Conservation (phyloP, 2,329 filamentous ascomycete genomes). For the Cryphonectria carpinicola region DNA sequence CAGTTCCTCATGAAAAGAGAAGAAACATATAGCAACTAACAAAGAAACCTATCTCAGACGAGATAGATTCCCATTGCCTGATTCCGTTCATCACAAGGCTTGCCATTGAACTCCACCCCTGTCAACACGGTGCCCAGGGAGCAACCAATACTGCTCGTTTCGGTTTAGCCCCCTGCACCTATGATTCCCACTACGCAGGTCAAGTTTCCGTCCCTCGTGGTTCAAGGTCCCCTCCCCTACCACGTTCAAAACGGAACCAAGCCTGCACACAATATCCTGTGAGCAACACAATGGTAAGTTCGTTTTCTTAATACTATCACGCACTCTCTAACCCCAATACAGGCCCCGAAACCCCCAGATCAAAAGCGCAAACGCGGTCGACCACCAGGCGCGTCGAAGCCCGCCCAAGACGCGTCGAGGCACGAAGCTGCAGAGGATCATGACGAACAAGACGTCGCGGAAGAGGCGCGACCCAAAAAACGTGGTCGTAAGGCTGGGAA, state of each 20-base stretch:
- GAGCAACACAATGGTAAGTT: conserved; percentile 31
- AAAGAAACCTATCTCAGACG: background rate
- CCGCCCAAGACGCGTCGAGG: conserved; percentile 32
- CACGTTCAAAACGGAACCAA: background rate
- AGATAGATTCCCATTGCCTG: background rate
- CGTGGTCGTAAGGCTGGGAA: conserved; percentile 24
- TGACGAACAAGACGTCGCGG: conserved; percentile 20
- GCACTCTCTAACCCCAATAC: background rate
- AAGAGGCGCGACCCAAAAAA: conserved; percentile 29
- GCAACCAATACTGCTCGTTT: conserved; percentile 17
- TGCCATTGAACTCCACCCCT: conserved; percentile 15
- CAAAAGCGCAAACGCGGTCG: conserved; percentile 44
- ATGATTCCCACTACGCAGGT: background rate
- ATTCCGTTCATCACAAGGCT: background rate
- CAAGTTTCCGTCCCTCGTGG: background rate
- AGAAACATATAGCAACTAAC: background rate
- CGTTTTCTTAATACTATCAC: background rate
- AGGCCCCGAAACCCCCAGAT: conserved; percentile 35
- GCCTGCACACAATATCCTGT: background rate
- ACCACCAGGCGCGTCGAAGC: conserved; percentile 33
- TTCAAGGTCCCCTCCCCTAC: background rate
- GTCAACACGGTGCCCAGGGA: conserved; percentile 25
- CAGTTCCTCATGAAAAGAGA: background rate
- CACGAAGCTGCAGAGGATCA: conserved; percentile 22
- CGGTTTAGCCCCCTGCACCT: conserved; percentile 24